phyloP scores from a whole-genome alignment of 352 stramenopile genomes.

The Phytophthora cryptogea region DNA sequence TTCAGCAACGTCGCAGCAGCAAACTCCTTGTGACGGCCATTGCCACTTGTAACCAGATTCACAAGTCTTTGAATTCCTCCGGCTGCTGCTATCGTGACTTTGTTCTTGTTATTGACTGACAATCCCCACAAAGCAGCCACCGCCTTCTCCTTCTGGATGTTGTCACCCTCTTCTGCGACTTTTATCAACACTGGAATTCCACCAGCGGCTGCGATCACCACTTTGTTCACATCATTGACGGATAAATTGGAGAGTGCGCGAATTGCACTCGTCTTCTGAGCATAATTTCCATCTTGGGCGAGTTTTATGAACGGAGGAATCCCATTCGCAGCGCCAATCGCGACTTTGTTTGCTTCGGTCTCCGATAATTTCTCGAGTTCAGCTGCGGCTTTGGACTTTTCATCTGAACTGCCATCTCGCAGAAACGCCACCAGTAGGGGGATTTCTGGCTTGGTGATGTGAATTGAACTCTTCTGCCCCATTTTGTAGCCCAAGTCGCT shows the following conservation, averaged over 20 bases:
- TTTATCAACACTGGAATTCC: neutral
- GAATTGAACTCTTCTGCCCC: too few relatives aligned
- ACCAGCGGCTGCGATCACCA: neutral
- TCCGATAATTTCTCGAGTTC: too few relatives aligned
- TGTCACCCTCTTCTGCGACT: neutral
- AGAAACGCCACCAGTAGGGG: too few relatives aligned
- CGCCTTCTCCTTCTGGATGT: neutral
- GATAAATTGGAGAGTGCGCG: neutral
- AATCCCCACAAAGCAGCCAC: neutral
- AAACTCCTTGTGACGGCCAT: constrained; percentile 1
- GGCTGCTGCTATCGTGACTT: neutral
- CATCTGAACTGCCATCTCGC: too few relatives aligned
- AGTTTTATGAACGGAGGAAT: constrained; percentile 3
- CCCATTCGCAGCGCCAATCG: neutral
- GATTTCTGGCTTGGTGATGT: too few relatives aligned
- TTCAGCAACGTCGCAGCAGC: constrained; percentile 5
- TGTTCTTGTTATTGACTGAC: neutral
- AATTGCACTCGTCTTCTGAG: neutral
- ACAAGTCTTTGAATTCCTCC: constrained; percentile 1
- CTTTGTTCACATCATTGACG: neutral
- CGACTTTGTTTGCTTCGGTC: neutral
- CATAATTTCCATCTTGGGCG: neutral
- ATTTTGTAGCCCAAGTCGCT: too few relatives aligned
- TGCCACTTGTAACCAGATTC: neutral
- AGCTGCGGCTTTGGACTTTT: too few relatives aligned